Conservation (phyloP, 805 yeast species). For the Cyberlindnera euphorbiae region DNA sequence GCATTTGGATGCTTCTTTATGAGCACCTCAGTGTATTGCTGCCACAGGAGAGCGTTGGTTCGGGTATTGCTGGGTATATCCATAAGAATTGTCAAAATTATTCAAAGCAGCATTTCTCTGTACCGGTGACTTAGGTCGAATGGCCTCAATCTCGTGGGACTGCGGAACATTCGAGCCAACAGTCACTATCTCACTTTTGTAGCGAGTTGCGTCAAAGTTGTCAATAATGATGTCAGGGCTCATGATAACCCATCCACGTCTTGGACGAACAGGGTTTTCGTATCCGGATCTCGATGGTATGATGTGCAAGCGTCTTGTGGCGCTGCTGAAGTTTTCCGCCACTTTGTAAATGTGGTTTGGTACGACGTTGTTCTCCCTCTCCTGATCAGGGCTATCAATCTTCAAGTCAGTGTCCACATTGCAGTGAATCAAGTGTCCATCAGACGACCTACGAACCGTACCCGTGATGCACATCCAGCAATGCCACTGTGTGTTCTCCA, state of each 20-base stretch:
- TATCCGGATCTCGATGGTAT: slow-evolving; percentile 69
- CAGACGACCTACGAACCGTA: slow-evolving; percentile 81
- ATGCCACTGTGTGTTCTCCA: slow-evolving; percentile 85
- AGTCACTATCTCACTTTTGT: slow-evolving; percentile 37
- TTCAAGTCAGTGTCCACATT: slow-evolving; percentile 87
- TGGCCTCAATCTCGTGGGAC: slow-evolving; percentile 65
- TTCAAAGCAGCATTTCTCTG: slow-evolving; percentile 16
- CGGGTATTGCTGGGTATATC: too few relatives aligned
- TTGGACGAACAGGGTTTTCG: slow-evolving; percentile 54
- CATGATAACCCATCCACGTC: slow-evolving; percentile 90
- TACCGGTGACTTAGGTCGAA: slow-evolving; percentile 81
- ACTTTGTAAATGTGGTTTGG: slow-evolving; percentile 77
- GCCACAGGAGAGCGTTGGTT: too few relatives aligned
- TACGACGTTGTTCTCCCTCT: slow-evolving; percentile 40
- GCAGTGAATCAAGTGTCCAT: slow-evolving; percentile 82
- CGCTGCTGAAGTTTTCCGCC: slow-evolving; percentile 84
- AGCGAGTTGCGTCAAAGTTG: slow-evolving; percentile 53
- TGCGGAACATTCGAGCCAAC: slow-evolving; percentile 60
- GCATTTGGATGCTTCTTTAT: neutral
- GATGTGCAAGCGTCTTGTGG: slow-evolving; percentile 78
- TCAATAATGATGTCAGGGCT: slow-evolving; percentile 78
- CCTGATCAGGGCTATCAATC: slow-evolving; percentile 48
- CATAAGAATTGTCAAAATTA: too few relatives aligned
- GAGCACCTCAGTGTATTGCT: neutral
- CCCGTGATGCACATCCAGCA: slow-evolving; percentile 98